Percentiles rank a stretch among this genome's conserved stretches.
Evolutionary conservation across 495 filamentous ascomycete genomes (phyloP).

Genomic region (Copromyces sp.): DNA sequence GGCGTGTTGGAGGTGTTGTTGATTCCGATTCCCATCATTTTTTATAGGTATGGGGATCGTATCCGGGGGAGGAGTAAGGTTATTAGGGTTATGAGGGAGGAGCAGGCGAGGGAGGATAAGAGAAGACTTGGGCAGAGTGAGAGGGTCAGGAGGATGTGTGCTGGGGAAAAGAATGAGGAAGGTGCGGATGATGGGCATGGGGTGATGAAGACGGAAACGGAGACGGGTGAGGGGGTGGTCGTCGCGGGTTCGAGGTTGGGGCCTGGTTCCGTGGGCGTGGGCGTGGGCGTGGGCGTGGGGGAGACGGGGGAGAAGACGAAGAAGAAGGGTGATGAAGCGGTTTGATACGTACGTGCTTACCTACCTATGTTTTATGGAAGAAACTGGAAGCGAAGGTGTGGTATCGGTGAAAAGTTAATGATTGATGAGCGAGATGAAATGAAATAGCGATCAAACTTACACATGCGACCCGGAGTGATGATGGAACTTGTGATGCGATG

Average conservation of each 20-base stretch:
- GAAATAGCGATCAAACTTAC: no score
- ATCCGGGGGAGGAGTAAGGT: conserved; percentile 57
- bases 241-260: not conserved
- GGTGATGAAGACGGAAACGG: not conserved
- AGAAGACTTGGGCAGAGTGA: conserved; percentile 24
- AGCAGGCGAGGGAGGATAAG: conserved; percentile 51
- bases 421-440: no score
- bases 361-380: no score
- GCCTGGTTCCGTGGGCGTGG: not conserved
- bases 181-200: not conserved
- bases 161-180: not conserved
- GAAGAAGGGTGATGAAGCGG: not conserved
- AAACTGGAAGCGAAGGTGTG: no score
- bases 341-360: not conserved
- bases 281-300: not conserved
- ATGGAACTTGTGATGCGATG: not conserved
- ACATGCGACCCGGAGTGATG: no score
- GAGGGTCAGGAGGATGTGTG: conserved; percentile 6
- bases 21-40: conserved; percentile 71
- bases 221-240: not conserved
- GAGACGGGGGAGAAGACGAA: not conserved
- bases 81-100: conserved; percentile 60
- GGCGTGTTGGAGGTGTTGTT: conserved; percentile 57
- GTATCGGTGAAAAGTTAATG: no score
- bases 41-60: conserved; percentile 62